Evolutionary conservation across 2,329 filamentous ascomycete species (phyloP).

Genomic region (Aaosphaeria arxii): DNA sequence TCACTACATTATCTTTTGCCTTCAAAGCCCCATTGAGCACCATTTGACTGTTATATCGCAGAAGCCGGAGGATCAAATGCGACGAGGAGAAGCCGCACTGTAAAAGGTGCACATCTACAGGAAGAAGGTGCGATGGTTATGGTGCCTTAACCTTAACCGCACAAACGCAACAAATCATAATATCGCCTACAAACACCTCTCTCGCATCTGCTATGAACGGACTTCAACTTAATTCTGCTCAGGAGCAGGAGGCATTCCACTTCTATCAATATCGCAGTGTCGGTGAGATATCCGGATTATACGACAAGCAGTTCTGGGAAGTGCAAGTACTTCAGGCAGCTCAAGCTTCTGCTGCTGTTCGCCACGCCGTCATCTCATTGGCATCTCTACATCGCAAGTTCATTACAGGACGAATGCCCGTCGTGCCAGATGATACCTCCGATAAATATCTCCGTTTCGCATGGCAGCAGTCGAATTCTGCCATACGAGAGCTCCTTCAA

Average conservation of each 20-base stretch:
- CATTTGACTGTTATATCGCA: slow-evolving; percentile 3
- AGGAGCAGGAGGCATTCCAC: slow-evolving; percentile 26
- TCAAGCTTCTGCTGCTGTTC: slow-evolving; percentile 26
- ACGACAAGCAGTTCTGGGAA: slow-evolving; percentile 30
- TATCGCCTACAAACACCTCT: too few relatives aligned
- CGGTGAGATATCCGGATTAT: slow-evolving; percentile 22
- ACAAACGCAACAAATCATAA: too few relatives aligned
- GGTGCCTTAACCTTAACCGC: too few relatives aligned
- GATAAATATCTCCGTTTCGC: slow-evolving; percentile 27
- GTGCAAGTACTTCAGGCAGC: slow-evolving; percentile 28
- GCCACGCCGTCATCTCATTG: slow-evolving; percentile 28
- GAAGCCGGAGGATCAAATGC: slow-evolving; percentile 32
- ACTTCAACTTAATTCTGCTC: slow-evolving; percentile 14
- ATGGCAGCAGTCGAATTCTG: slow-evolving; percentile 28
- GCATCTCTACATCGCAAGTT: slow-evolving; percentile 33
- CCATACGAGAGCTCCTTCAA: slow-evolving; percentile 19
- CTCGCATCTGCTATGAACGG: neutral
- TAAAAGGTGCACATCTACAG: slow-evolving; percentile 27
- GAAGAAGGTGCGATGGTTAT: slow-evolving; percentile 27
- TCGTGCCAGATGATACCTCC: slow-evolving; percentile 18
- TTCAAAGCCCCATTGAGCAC: too few relatives aligned
- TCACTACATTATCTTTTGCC: too few relatives aligned
- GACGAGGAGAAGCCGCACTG: slow-evolving; percentile 31
- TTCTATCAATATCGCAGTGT: slow-evolving; percentile 27
- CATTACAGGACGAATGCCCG: slow-evolving; percentile 15